phyloP scores from a whole-genome alignment of 176 grass and related monocot genomes.

The Paspalum notatum region DNA sequence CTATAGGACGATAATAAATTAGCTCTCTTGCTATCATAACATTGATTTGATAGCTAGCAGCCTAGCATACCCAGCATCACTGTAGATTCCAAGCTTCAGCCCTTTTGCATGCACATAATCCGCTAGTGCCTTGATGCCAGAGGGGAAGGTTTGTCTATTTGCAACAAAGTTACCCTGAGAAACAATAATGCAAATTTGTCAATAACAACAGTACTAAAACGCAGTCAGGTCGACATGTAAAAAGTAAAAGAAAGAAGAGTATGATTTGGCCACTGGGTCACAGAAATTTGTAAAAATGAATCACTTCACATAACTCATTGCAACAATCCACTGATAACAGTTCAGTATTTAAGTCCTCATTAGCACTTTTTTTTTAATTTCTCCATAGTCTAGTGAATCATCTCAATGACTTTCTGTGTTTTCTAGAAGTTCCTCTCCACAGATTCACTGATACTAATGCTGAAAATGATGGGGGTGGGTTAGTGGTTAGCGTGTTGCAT shows the following conservation, averaged over 20 bases:
- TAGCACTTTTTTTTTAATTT: not conserved
- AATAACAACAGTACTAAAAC: conserved; percentile 19
- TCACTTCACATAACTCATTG: not conserved
- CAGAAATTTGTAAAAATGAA: not conserved
- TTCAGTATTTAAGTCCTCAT: not conserved
- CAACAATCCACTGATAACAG: not conserved
- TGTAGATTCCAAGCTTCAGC: conserved; percentile 86
- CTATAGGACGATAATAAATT: not conserved
- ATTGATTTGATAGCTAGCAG: conserved; percentile 30
- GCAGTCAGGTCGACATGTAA: not conserved
- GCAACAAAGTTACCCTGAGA: conserved; percentile 76
- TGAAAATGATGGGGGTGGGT: conserved; percentile 36
- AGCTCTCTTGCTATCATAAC: not conserved
- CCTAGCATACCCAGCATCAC: conserved; percentile 72
- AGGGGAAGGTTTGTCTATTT: conserved; percentile 66
- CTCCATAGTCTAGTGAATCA: not conserved
- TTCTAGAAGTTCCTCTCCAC: conserved; percentile 1
- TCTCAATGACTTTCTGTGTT: not conserved
- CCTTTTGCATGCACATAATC: conserved; percentile 85
- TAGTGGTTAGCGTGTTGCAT: conserved; percentile 22
- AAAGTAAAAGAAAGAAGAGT: not conserved
- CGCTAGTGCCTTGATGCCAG: conserved; percentile 82
- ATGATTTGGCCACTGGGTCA: not conserved
- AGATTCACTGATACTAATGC: conserved; percentile 8
- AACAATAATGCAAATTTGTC: conserved; percentile 6